Conservation (phyloP, 1,284 basidiomycete species). For the Sphagnurus paluster region DNA sequence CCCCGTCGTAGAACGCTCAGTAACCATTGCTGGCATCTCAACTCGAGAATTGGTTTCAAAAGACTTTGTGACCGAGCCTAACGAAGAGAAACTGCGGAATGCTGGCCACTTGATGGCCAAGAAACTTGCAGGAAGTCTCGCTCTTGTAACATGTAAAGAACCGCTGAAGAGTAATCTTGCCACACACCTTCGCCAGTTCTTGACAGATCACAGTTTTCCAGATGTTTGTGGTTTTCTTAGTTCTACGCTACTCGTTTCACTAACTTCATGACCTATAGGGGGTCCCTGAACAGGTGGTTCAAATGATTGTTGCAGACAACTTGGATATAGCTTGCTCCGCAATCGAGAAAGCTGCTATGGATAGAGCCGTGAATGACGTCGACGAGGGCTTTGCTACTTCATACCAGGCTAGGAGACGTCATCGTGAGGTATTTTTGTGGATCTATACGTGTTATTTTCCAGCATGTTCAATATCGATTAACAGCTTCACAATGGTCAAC, state of each 20-base stretch:
- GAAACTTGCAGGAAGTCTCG: conserved; percentile 94
- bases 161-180: conserved; percentile 92
- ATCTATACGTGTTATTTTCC: background rate
- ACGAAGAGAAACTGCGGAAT: conserved; percentile 88
- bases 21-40: conserved; percentile 98
- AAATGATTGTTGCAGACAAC: conserved; percentile 90
- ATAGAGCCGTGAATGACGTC: conserved; percentile 92
- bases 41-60: conserved; percentile 95
- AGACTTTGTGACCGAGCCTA: conserved; percentile 94
- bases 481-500: conserved; percentile 66
- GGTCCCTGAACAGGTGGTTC: conserved; percentile 70
- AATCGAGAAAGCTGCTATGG: conserved; percentile 98
- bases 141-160: conserved; percentile 98
- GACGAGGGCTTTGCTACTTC: conserved; percentile 87
- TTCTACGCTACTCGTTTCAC: conserved; percentile 2
- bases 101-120: conserved; percentile 97
- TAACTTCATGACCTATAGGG: conserved; percentile 41
- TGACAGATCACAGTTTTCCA: conserved; percentile 84
- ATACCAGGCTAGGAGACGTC: conserved; percentile 84
- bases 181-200: conserved; percentile 81
- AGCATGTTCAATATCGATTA: background rate
- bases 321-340: conserved; percentile 92
- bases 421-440: conserved; percentile 66
- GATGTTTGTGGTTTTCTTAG: conserved; percentile 52
- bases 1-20: conserved; percentile 98